These are phyloP conservation scores for Yarrowia divulgata DNA, from an alignment of 805 yeast species.

Conservation along the genomic window DNA sequence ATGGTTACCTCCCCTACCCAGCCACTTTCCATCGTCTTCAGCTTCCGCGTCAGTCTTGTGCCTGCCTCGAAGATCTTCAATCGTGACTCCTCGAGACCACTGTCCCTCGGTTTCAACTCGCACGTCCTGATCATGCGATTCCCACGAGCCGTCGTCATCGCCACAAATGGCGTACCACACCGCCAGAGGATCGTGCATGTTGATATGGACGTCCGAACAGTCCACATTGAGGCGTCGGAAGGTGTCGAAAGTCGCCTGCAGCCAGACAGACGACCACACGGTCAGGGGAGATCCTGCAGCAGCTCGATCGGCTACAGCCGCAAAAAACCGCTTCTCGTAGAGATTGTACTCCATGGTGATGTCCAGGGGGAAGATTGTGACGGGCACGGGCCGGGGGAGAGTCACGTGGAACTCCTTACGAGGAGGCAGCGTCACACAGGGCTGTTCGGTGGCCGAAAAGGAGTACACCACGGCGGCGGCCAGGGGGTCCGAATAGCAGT, in stretches of 20 bases:
- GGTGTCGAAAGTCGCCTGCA: slow-evolving; percentile 46
- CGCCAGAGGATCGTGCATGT: slow-evolving; percentile 54
- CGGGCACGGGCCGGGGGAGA: slow-evolving; percentile 45
- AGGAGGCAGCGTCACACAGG: slow-evolving; percentile 48
- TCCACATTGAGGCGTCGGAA: slow-evolving; percentile 44
- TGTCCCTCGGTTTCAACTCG: slow-evolving; percentile 53
- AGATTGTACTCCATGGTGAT: slow-evolving; percentile 50
- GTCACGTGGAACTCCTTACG: slow-evolving; percentile 43
- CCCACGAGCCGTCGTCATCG: slow-evolving; percentile 41
- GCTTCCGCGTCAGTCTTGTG: slow-evolving; percentile 41
- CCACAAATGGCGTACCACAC: slow-evolving; percentile 48
- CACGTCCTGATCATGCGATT: slow-evolving; percentile 47
- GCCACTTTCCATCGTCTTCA: slow-evolving; percentile 41
- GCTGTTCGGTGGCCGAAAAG: slow-evolving; percentile 46
- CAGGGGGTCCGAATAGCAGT: slow-evolving; percentile 53
- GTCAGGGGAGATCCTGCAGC: slow-evolving; percentile 47
- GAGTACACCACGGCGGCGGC: slow-evolving; percentile 54
- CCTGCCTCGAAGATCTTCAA: slow-evolving; percentile 51
- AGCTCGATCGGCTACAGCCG: slow-evolving; percentile 30
- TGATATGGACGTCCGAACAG: slow-evolving; percentile 42
- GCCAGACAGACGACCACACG: slow-evolving; percentile 51
- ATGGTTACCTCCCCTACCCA: slow-evolving; percentile 18
- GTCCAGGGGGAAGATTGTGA: slow-evolving; percentile 53
- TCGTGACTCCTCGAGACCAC: slow-evolving; percentile 52
- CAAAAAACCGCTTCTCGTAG: slow-evolving; percentile 41